phyloP scores from a whole-genome alignment of 495 filamentous ascomycete species.

The Aspergillus campestris region DNA sequence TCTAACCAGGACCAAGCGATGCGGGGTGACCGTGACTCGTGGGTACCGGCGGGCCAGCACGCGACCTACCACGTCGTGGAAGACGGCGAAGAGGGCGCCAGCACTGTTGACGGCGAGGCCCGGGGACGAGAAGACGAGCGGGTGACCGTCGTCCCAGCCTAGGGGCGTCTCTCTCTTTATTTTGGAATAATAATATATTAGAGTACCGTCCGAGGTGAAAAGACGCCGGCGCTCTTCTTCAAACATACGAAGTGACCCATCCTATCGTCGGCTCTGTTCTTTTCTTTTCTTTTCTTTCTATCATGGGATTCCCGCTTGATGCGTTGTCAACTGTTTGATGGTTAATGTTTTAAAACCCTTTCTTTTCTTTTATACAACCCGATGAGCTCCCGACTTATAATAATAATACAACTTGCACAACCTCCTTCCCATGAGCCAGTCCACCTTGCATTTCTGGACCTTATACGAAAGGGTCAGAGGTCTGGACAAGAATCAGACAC shows the following conservation, averaged over 20 bases:
- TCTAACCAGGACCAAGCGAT: constrained; percentile 77
- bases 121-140: constrained; percentile 57
- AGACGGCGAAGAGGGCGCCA: constrained; percentile 48
- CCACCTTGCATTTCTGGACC: no score
- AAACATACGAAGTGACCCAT: no score
- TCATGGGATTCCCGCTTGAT: constrained; percentile 8
- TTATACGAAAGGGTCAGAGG: no score
- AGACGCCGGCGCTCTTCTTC: not conserved
- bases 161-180: not conserved
- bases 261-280: constrained; percentile 1
- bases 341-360: constrained; percentile 6
- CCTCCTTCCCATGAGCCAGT: not conserved
- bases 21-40: constrained; percentile 71
- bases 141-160: constrained; percentile 25
- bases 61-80: constrained; percentile 54
- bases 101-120: constrained; percentile 42
- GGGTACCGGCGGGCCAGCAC: constrained; percentile 81
- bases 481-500: no score
- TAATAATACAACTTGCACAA: constrained; percentile 4
- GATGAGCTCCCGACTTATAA: constrained; percentile 3
- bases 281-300: constrained; percentile 6
- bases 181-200: not conserved
- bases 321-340: constrained; percentile 5
- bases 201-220: not conserved
- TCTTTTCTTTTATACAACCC: constrained; percentile 8